A percentile compares a stretch with the other conserved stretches of the same genome.
Conservation (phyloP, 805 yeast genomes). For the Myxozyma vanderwaltii region DNA sequence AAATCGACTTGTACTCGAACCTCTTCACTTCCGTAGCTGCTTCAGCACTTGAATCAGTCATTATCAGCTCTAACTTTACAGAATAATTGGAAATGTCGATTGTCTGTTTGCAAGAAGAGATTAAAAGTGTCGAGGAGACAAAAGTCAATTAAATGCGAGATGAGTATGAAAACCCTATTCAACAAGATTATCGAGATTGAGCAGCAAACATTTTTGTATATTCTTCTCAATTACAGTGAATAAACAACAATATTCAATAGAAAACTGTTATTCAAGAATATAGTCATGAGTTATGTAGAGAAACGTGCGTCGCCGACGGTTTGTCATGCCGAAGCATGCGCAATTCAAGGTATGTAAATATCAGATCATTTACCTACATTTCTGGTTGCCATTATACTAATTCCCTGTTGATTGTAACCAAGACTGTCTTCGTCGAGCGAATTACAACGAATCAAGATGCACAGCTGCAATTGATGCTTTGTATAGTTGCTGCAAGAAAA, state of each 20-base stretch:
- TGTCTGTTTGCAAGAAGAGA: too few relatives aligned
- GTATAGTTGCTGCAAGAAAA: conserved; percentile 72
- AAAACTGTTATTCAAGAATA: too few relatives aligned
- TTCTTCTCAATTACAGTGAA: too few relatives aligned
- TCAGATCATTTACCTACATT: too few relatives aligned
- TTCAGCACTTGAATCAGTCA: background rate
- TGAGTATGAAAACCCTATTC: too few relatives aligned
- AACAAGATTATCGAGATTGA: too few relatives aligned
- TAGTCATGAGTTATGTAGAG: background rate
- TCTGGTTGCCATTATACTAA: too few relatives aligned
- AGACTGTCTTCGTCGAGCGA: conserved; percentile 65
- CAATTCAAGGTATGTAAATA: conserved; percentile 71
- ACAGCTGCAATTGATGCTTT: conserved; percentile 65
- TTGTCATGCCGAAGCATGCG: conserved; percentile 80
- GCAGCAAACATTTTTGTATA: too few relatives aligned
- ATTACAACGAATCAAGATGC: conserved; percentile 76
- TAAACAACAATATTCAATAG: too few relatives aligned
- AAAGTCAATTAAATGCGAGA: too few relatives aligned
- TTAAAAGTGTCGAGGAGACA: too few relatives aligned
- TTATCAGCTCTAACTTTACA: background rate
- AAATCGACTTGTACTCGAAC: conserved; percentile 9
- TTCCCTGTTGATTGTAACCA: background rate
- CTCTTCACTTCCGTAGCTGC: background rate
- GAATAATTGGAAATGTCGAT: too few relatives aligned
- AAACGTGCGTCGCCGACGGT: conserved; percentile 38